Evolutionary conservation across 1,284 basidiomycete genomes (phyloP).

Genomic region (Kwoniella shivajii): DNA sequence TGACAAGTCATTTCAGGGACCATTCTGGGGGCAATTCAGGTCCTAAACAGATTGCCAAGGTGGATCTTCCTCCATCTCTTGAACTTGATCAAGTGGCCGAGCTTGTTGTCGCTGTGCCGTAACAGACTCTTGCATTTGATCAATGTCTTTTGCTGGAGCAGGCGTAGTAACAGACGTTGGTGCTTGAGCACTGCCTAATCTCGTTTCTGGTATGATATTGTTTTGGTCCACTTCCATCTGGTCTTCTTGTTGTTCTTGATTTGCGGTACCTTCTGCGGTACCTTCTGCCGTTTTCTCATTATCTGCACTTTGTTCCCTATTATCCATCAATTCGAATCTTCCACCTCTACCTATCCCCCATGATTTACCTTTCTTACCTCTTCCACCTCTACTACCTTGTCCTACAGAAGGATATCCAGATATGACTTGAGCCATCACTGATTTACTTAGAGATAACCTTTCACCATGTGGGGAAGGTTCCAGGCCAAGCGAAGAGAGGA

Average conservation of each 20-base stretch:
- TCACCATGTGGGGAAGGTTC: constrained; percentile 5
- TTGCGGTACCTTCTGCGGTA: no score
- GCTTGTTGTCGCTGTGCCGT: no score
- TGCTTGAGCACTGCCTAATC: no score
- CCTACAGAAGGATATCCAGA: constrained; percentile 1
- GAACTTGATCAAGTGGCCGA: no score
- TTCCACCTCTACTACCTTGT: background rate
- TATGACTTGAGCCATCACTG: constrained; percentile 5
- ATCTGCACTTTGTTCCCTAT: background rate
- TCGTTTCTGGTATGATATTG: no score
- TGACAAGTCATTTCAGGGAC: background rate
- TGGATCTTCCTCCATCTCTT: constrained; percentile 10
- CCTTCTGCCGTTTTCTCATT: background rate
- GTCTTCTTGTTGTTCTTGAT: background rate
- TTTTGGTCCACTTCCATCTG: background rate
- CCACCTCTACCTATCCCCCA: constrained; percentile 1
- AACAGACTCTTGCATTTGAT: no score
- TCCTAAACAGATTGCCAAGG: background rate
- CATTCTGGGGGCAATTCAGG: background rate
- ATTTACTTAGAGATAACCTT: constrained; percentile 2
- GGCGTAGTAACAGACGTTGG: no score
- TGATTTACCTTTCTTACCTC: background rate
- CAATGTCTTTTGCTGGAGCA: no score
- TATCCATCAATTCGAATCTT: background rate
- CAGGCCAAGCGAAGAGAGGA: constrained; percentile 6